Evolutionary conservation across 345 rosid species (phyloP).

Genomic region (Lepidium sativum): DNA sequence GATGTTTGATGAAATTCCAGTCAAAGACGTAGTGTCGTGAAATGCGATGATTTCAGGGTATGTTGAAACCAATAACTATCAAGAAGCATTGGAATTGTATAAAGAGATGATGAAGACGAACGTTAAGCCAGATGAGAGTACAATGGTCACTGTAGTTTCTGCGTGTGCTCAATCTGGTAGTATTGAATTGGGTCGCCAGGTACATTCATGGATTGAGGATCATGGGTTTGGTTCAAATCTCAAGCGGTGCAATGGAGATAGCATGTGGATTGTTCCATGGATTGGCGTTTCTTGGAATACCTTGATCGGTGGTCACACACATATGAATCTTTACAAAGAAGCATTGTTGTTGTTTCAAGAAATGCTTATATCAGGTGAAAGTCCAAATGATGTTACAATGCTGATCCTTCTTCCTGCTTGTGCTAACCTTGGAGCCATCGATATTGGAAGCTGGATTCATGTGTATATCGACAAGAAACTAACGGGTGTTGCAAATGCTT

Average conservation of each 20-base stretch:
- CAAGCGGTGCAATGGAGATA: conserved; percentile 39
- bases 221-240: conserved; percentile 33
- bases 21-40: conserved; percentile 32
- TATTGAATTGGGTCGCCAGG: conserved; percentile 41
- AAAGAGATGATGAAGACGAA: conserved; percentile 38
- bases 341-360: conserved; percentile 44
- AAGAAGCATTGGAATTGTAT: conserved; percentile 48
- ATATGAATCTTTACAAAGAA: conserved; percentile 35
- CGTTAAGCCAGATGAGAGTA: conserved; percentile 49
- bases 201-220: conserved; percentile 40
- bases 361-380: conserved; percentile 38
- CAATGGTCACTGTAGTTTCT: conserved; percentile 52
- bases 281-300: conserved; percentile 52
- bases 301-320: conserved; percentile 51
- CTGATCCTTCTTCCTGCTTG: conserved; percentile 54
- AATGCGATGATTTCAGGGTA: conserved; percentile 33
- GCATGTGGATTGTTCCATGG: conserved; percentile 38
- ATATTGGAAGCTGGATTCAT: conserved; percentile 64
- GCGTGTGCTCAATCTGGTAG: conserved; percentile 58
- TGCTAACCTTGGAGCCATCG: conserved; percentile 53
- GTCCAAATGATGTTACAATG: conserved; percentile 48
- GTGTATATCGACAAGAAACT: conserved; percentile 42
- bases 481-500: conserved; percentile 7
- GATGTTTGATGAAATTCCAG: conserved; percentile 57
- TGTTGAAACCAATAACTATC: conserved; percentile 30